phyloP scores from a whole-genome alignment of 2,329 filamentous ascomycete species.

The Plectosphaerella plurivora region DNA sequence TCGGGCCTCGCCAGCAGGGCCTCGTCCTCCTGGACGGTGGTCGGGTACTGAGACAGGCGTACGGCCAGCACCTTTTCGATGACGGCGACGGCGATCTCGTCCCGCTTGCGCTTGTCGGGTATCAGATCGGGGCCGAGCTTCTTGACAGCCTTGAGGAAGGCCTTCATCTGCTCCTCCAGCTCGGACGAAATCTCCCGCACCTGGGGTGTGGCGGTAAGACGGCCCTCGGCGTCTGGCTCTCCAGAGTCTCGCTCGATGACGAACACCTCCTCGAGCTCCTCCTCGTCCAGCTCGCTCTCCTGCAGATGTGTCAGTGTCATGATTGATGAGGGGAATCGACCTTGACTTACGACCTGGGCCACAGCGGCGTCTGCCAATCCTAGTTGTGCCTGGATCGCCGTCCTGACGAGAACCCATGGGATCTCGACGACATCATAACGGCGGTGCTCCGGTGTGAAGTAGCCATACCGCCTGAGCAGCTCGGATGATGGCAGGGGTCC shows the following conservation, averaged over 20 bases:
- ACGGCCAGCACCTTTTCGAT: slow-evolving; percentile 32
- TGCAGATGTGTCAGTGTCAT: slow-evolving; percentile 14
- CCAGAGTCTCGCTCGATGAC: slow-evolving; percentile 56
- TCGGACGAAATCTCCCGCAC: slow-evolving; percentile 43
- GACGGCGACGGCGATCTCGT: slow-evolving; percentile 37
- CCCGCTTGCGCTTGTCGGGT: slow-evolving; percentile 44
- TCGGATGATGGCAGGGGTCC: slow-evolving; percentile 80
- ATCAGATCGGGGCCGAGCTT: slow-evolving; percentile 37
- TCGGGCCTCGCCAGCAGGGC: slow-evolving; percentile 24
- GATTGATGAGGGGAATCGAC: slow-evolving; percentile 21
- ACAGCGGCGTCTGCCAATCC: slow-evolving; percentile 30
- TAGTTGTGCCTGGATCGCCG: slow-evolving; percentile 34
- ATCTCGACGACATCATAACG: slow-evolving; percentile 82
- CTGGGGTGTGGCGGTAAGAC: slow-evolving; percentile 28
- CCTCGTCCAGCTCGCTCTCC: slow-evolving; percentile 50
- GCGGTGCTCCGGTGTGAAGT: slow-evolving; percentile 73
- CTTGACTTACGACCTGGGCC: slow-evolving; percentile 36
- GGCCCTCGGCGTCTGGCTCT: slow-evolving; percentile 46
- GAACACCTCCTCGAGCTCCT: slow-evolving; percentile 71
- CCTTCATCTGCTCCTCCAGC: slow-evolving; percentile 46
- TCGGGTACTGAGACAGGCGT: slow-evolving; percentile 36
- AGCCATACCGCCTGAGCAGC: slow-evolving; percentile 79
- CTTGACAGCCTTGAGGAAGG: slow-evolving; percentile 43
- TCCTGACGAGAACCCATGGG: slow-evolving; percentile 54
- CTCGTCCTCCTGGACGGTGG: slow-evolving; percentile 34